Base-by-base conservation (phyloP, 1,284 basidiomycete species). In the Sanghuangporus weigelae region DNA sequence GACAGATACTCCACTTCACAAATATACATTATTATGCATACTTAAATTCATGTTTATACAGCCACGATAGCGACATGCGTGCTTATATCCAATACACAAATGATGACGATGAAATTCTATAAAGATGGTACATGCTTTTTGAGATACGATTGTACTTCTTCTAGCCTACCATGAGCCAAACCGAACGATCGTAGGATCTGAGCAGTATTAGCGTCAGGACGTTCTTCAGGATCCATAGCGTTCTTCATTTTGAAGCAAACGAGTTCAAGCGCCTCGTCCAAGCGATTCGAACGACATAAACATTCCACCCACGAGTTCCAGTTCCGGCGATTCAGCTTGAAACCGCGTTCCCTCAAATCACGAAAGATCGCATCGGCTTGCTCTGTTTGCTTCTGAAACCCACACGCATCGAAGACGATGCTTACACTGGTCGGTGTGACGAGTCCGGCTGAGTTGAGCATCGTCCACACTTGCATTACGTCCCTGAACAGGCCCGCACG, bases 301-400 rank as follows among this genome's bases (percentile, higher is more conserved):
- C 90, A 93, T 74, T 96, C 93, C n/a, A 96, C 72, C 81, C 87
- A 95, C 0, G 85, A 81, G 64, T 90, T 87, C 88, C 91, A 95
- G 67, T 89, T 88, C 49, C 81, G 77, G 62, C 79, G 74, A 68
- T 87, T 87, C 64, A 89, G 76, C 16, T 70, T 70, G 68, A 86
- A 86, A 6, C 78, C 77, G 57, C 80, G 78, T 50, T 75, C 74
- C 23, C 73, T 71, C n/a, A 91, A 77, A 72, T 81, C 81, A 12
- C 71, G 67, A 72, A 82, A 82, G 40, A 89, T 82, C 59, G 79
- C 76, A 57, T 75, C 74, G 0, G 86, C 88, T n/a, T 80, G 73
- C 19, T 75, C 75, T 67, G 79, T 72, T 23, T 82, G 77, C 7
- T 80, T 77, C 6, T 85, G 80, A 68, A 80, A 84, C 0, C 89